A percentile compares a stretch with the other conserved stretches of the same genome.
These are phyloP conservation scores for Platanthera guangdongensis DNA, from an alignment of 106 monocot genomes.

Conservation along the genomic window DNA sequence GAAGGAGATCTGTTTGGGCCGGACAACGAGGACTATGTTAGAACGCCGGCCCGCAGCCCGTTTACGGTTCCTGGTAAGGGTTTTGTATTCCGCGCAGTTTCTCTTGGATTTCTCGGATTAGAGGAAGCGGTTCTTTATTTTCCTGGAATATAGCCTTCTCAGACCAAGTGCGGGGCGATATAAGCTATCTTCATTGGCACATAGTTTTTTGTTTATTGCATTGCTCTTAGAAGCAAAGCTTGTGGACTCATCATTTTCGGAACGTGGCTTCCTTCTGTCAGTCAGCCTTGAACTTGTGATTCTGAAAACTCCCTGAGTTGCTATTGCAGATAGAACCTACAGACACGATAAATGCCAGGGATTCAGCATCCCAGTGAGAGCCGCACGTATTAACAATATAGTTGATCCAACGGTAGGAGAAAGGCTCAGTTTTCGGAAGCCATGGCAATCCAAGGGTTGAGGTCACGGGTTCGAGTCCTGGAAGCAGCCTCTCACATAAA, in stretches of 20 bases:
- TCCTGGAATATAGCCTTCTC: neutral
- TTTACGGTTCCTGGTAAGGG: conserved; percentile 56
- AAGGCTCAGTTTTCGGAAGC: no score
- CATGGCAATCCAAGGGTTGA: no score
- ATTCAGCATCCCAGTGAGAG: no score
- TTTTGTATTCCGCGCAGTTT: neutral
- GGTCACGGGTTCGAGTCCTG: no score
- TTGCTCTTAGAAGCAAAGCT: neutral
- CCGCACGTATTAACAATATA: no score
- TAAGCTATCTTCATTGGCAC: neutral
- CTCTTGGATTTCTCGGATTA: neutral
- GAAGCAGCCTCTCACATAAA: no score
- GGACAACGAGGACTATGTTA: conserved; percentile 74
- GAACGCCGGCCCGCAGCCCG: conserved; percentile 54
- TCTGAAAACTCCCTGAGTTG: no score
- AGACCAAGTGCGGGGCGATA: neutral
- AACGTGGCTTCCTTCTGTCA: neutral
- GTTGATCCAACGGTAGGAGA: no score
- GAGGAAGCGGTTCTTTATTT: neutral
- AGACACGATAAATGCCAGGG: no score
- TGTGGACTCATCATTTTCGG: neutral
- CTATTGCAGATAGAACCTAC: no score
- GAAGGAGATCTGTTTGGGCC: conserved; percentile 80
- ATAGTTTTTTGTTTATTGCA: neutral
- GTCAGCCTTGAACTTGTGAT: neutral